Evolutionary conservation across 768 basidiomycete genomes (phyloP), one percentile per base, ranked within the genome.

Genomic region (Hericium rajendrae): DNA sequence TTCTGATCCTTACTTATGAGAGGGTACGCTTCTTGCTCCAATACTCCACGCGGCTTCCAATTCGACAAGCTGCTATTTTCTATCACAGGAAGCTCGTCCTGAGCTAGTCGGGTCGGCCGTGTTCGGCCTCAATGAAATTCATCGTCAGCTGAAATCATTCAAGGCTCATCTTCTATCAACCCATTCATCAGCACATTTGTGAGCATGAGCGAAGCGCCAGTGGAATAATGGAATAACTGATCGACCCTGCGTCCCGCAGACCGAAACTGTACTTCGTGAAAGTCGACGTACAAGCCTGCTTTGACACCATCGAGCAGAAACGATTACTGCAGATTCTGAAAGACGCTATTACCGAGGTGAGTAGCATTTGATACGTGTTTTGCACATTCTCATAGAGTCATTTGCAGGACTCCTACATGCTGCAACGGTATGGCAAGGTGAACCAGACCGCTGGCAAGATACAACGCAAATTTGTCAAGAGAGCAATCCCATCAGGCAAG

Each of bases 241-340:
- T 32, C 38, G 20, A 38, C 38, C n/a, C 20, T 32, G 28, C 15
- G 55, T 40, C 3, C 10, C 26, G 6, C 53, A 95, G 94, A 39
- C 92, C 94, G 0, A 84, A 84, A 60, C 70, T 98, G 6, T 98
- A 94, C 70, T 95, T 99, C 64, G 94, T 94, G 53, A 99, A 99
- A 70, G 82, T 97, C 24, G 97, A 99, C 67, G 93, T 98, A 16
- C 88, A 88, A 59, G 86, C 95, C 6, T 97, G 94, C 64, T 99
- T 97, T 74, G 97, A 99, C 71, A 92, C 89, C 0, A 98, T 98
- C 57, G 85, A 92, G 38, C 97, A 98, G 69, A 76, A 80, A 8
- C 94, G 86, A 64, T 71, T 99, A 48, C 70, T 98, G 37, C 76
- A 81, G 40, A 90, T 99, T 39, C 70, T 98, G 26, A 76, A 79